Evolutionary conservation across 805 yeast species (phyloP), one percentile per base, ranked within the genome.

Genomic region (Candida endomychidarum): DNA sequence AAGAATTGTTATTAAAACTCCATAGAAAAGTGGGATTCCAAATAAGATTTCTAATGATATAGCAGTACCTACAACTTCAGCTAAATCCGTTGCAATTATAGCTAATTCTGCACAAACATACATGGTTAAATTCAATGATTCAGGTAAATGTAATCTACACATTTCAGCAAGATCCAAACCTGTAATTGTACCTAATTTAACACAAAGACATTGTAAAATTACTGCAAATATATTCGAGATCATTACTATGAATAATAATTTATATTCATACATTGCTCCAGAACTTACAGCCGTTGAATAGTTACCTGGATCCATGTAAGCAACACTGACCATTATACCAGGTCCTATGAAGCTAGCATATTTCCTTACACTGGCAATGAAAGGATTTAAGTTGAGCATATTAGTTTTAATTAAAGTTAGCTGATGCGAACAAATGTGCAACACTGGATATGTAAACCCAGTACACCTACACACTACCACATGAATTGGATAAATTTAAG

Each of bases 21-120:
- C 99, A 4, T 79, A 70, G 6, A 86, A 72, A 14, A 93, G 66
- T 0, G 98, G 98, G 6, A 93, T 67, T 2, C 77, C 74, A 57
- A 90, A 80, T 30, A 93, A 65, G 41, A 91, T 87, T 51, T 93
- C 88, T 42, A 91, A 72, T 0, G 98, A 83, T 42, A 91, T 88
- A 3, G 98, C 97, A 3, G 96, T 87, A n/a, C 99, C 99, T 18
- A 93, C 91, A 24, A 91, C 96, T 58, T 91, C 98, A 1, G 99
- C 97, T 48, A 93, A 75, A 64, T 91, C 99, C 0, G 98, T 91
- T 2, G 97, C 96, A 30, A 91, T 81, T 43, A 91, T 91, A 15
- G 98, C 95, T 14, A 83, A 65, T 55, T 91, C 98, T 0, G 97
- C 95, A 46, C 90, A 72, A 2, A 81, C 57, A 58, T 91, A 90